Evolutionary conservation across 1,284 basidiomycete species (phyloP), one percentile per base, ranked within the genome.

Genomic region (Ustilago bromivora): DNA sequence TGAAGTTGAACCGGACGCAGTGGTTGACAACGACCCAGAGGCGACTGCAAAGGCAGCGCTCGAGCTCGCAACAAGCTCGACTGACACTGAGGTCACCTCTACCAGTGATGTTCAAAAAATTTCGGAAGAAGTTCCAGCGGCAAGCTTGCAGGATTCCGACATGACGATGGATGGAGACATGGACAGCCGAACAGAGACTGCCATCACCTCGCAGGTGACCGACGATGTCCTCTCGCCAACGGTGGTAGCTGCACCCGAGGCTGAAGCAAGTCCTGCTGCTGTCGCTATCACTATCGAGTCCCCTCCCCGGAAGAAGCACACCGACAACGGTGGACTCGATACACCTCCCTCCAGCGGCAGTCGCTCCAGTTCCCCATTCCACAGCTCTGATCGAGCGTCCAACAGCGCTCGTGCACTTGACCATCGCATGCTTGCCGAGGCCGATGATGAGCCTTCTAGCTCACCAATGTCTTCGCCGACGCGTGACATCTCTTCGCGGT

Each of bases 281-380:
- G 62, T 55, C 8, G n/a, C 34, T 19, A 36, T 72, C 41, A 19
- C 53, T 43, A 63, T 78, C n/a, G 51, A 71, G 6, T 78, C 76
- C 32, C 76, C 76, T 13, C 76, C 71, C 9, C 76, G 76, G 13
- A 78, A 71, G 51, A 70, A 70, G 47, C 71, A 57, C 17, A 36
- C 61, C 52, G 76, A 73, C 53, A 64, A 67, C 13, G 65, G 61
- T 23, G 67, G 67, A 6, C 76, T 78, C 53, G 72, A 78, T 46
- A 78, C 76, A 11, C 76, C 76, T 36, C 76, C 76, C 9, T 78
- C 76, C 31, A 71, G 68, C 57, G 72, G 76, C 19, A 72, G 76
- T 41, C 61, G 76, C 38, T 74, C 76, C 9, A 71, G 53, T 49
- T 71, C 76, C n/a, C 71, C 71, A 19, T 74, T 65, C 68, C 66